These are phyloP conservation scores for Blumeriella jaapii DNA, from an alignment of 2,329 filamentous ascomycete genomes.

Conservation along the genomic window DNA sequence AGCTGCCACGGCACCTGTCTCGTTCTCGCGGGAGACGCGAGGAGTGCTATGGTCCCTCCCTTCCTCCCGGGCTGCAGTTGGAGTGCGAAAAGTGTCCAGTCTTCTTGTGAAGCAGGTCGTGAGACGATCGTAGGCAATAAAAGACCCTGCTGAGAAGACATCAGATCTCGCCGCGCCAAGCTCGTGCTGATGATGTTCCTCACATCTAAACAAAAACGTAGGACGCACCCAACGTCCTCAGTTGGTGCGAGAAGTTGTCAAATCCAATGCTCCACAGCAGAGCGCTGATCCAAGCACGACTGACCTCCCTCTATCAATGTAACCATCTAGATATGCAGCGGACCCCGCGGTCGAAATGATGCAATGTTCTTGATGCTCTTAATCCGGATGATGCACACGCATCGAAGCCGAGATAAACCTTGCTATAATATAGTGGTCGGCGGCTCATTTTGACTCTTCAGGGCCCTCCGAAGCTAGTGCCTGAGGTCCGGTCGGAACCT, in stretches of 20 bases:
- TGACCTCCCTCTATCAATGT: conserved; percentile 20
- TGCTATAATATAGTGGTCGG: conserved; percentile 3
- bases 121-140: conserved; percentile 19
- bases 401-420: conserved; percentile 22
- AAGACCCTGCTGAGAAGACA: conserved; percentile 19
- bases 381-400: conserved; percentile 23
- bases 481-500: conserved; percentile 29
- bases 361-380: conserved; percentile 16
- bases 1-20: conserved; percentile 20
- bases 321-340: conserved; percentile 23
- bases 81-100: conserved; percentile 23
- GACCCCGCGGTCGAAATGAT: conserved; percentile 15
- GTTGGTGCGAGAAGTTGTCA: conserved; percentile 13
- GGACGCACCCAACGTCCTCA: conserved; percentile 20
- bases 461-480: conserved; percentile 29
- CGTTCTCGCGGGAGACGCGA: conserved; percentile 15
- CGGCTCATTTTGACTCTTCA: conserved; percentile 39
- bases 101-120: conserved; percentile 17
- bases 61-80: conserved; percentile 24
- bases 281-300: conserved; percentile 20
- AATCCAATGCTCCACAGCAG: conserved; percentile 18
- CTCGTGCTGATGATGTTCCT: conserved; percentile 10
- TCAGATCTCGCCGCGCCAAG: conserved; percentile 21
- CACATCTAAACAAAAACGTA: conserved; percentile 21
- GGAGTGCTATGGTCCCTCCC: conserved; percentile 24